Conservation (phyloP, 2,329 filamentous ascomycete genomes). For the Botrytis elliptica region DNA sequence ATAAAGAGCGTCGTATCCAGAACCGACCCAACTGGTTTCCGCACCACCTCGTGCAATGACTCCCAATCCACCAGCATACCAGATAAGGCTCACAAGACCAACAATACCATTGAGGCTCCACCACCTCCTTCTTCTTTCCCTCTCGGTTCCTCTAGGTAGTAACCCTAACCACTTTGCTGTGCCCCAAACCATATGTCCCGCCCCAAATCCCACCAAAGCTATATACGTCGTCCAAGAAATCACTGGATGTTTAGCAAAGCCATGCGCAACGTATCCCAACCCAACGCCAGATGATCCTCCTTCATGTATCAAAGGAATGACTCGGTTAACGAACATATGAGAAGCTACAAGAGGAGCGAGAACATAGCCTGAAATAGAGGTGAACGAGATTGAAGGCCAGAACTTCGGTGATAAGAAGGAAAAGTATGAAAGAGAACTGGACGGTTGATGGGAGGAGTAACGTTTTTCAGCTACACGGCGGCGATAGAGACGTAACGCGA, state of each 20-base stretch:
- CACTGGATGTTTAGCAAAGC: constrained; percentile 69
- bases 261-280: constrained; percentile 79
- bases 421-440: constrained; percentile 67
- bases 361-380: constrained; percentile 70
- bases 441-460: constrained; percentile 69
- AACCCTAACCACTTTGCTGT: constrained; percentile 76
- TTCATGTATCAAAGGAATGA: constrained; percentile 71
- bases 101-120: constrained; percentile 67
- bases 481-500: constrained; percentile 74
- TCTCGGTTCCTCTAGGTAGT: constrained; percentile 56
- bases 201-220: constrained; percentile 64
- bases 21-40: constrained; percentile 75
- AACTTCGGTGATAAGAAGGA: constrained; percentile 64
- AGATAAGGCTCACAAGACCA: constrained; percentile 59
- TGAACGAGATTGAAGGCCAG: constrained; percentile 70
- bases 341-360: constrained; percentile 64
- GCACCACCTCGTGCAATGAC: constrained; percentile 71
- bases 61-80: constrained; percentile 78
- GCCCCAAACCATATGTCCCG: constrained; percentile 81
- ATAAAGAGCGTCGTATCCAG: constrained; percentile 75
- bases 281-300: constrained; percentile 86
- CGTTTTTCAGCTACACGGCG: constrained; percentile 69
- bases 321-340: constrained; percentile 74
- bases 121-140: constrained; percentile 62
- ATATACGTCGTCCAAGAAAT: constrained; percentile 68